Evolutionary conservation across 371 early-diverging fungal genomes (phyloP).

Genomic region (Sporodiniella umbellata): DNA sequence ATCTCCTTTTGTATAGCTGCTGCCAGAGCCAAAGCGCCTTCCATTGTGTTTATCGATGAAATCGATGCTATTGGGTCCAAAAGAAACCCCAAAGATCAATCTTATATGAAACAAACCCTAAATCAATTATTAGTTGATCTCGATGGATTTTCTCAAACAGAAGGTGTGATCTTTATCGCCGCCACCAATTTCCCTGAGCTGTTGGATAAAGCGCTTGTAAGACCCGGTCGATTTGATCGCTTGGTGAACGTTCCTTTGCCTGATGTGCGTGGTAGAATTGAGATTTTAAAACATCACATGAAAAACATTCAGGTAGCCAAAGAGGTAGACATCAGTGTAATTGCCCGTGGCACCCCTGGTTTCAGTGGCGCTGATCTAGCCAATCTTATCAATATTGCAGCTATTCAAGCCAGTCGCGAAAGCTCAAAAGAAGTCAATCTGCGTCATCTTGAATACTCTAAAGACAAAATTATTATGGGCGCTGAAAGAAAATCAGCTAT

Average conservation of each 20-base stretch:
- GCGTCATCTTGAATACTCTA: constrained; percentile 91
- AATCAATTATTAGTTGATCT: constrained; percentile 96
- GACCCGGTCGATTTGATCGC: constrained; percentile 98
- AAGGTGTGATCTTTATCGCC: constrained; percentile 96
- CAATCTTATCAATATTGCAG: constrained; percentile 94
- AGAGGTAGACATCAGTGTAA: constrained; percentile 74
- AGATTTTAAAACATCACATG: constrained; percentile 90
- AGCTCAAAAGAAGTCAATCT: constrained; percentile 64
- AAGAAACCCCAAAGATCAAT: constrained; percentile 90
- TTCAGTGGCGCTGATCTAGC: constrained; percentile 98
- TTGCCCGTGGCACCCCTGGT: constrained; percentile 97
- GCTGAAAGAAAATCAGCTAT: constrained; percentile 91
- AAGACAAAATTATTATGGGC: constrained; percentile 98
- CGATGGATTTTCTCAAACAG: constrained; percentile 93
- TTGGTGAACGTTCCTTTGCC: constrained; percentile 95
- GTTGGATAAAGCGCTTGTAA: constrained; percentile 94
- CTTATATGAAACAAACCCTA: constrained; percentile 93
- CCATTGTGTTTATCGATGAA: constrained; percentile 99
- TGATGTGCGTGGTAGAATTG: constrained; percentile 92
- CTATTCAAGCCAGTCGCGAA: constrained; percentile 89
- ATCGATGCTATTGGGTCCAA: constrained; percentile 98
- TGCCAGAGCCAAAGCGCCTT: constrained; percentile 93
- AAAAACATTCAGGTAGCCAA: constrained; percentile 63
- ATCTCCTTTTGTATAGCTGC: constrained; percentile 76
- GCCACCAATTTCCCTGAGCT: constrained; percentile 99